Conservation (phyloP, 768 basidiomycete genomes). For the Naganishia antarctica region DNA sequence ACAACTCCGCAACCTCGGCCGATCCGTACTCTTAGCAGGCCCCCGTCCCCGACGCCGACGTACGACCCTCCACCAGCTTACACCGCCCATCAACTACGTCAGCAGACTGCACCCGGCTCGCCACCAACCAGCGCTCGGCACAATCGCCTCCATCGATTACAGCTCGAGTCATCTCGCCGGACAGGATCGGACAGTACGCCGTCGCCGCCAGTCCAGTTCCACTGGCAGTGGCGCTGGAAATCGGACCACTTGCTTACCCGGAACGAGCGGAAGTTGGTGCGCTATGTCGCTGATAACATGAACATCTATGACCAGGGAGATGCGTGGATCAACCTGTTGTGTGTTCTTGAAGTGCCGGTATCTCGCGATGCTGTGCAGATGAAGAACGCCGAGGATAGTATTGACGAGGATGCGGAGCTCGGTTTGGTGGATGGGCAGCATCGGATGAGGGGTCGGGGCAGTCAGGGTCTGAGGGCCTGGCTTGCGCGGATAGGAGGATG, state of each 20-base stretch:
- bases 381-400: neutral
- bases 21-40: neutral
- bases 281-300: neutral
- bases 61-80: neutral
- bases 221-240: conserved; percentile 18
- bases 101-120: neutral
- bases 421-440: neutral
- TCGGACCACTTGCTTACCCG: conserved; percentile 10
- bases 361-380: too few relatives aligned
- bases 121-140: neutral
- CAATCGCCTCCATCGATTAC: neutral
- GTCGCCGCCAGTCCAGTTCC: neutral
- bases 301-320: conserved; percentile 6
- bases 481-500: neutral
- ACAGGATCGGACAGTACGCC: neutral
- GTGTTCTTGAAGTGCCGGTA: neutral
- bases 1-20: neutral
- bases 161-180: neutral
- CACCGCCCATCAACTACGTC: neutral
- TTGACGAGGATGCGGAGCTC: neutral
- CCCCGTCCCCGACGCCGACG: neutral
- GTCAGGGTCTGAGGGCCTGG: neutral
- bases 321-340: conserved; percentile 2
- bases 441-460: neutral
- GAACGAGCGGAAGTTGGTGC: conserved; percentile 10